phyloP scores from a whole-genome alignment of 148 eudicot species.

The Polygonum maritimum region DNA sequence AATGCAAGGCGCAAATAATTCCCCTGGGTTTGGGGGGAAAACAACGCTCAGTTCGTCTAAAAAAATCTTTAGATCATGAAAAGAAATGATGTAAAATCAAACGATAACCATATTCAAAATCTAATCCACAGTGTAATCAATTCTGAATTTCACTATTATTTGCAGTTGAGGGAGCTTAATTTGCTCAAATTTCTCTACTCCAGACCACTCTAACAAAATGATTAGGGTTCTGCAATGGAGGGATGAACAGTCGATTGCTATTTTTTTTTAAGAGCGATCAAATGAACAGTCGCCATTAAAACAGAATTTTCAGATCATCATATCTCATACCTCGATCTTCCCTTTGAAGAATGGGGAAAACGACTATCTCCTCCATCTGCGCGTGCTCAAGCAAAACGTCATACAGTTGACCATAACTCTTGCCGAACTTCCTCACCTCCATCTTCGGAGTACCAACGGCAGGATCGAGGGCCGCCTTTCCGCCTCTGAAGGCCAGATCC shows the following conservation, averaged over 20 bases:
- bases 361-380: slow-evolving; percentile 74
- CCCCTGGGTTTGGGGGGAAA: background rate
- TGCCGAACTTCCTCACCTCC: slow-evolving; percentile 79
- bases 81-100: background rate
- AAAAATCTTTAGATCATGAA: background rate
- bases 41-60: background rate
- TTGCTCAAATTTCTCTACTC: background rate
- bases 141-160: background rate
- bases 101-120: background rate
- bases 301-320: background rate
- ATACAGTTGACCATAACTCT: slow-evolving; percentile 51
- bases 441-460: slow-evolving; percentile 66
- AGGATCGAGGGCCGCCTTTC: slow-evolving; percentile 44
- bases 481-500: slow-evolving; percentile 67
- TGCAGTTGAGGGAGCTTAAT: background rate
- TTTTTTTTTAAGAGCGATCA: too few species aligned
- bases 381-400: slow-evolving; percentile 90
- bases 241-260: background rate
- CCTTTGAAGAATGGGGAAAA: slow-evolving; percentile 58
- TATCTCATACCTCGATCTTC: slow-evolving; percentile 60
- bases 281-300: background rate
- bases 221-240: background rate
- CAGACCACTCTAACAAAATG: background rate
- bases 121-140: background rate
- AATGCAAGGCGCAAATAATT: background rate